Base-by-base conservation (phyloP, 1,139 yeast species). In the Saccharomyces uvarum region DNA sequence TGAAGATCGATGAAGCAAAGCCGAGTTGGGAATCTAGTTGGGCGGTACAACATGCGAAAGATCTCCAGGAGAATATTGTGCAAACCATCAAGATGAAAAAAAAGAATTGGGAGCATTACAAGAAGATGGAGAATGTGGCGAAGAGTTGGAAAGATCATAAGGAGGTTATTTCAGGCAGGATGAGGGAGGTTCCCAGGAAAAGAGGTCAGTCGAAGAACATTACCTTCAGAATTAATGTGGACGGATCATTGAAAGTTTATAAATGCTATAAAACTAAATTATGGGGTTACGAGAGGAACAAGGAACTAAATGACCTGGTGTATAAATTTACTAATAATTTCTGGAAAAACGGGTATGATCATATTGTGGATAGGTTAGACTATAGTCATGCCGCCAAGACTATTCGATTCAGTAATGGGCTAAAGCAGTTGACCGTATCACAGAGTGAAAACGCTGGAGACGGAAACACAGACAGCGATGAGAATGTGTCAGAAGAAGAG, bases 261-360 rank as follows among this genome's bases (percentile, higher is more conserved):
- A 81, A 81, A 63, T 75, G 84, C 58, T 78, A 77, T 63, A 88
- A 88, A 71, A 82, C 84, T 27, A 89, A 89, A 64, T 76, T 93
- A 48, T 93, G 99, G 99, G 98, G 98, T 8, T 76, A 82, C 57
- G 91, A 86, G 61, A 85, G 87, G 71, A 78, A 80, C 60, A 83
- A 79, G 61, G 75, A 79, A 2, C 68, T 77, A 1, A 77, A 79
- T 48, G 93, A 85, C 61, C 75, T 90, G 62, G 86, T 86, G 0
- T 80, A 77, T 70, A 73, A 73, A 54, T 91, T 80, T 66, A 63
- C 67, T 14, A 73, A 70, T 14, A 78, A 77, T 48, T 47, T 46
- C 38, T 93, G 99, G 99, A 78, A 77, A 61, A 89, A 89, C 70
- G 95, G 95, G 7, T 83, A 82, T 60, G 88, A 86, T 54, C 96